Evolutionary conservation across 352 stramenopile species (phyloP).

Genomic region (Phytophthora melonis): DNA sequence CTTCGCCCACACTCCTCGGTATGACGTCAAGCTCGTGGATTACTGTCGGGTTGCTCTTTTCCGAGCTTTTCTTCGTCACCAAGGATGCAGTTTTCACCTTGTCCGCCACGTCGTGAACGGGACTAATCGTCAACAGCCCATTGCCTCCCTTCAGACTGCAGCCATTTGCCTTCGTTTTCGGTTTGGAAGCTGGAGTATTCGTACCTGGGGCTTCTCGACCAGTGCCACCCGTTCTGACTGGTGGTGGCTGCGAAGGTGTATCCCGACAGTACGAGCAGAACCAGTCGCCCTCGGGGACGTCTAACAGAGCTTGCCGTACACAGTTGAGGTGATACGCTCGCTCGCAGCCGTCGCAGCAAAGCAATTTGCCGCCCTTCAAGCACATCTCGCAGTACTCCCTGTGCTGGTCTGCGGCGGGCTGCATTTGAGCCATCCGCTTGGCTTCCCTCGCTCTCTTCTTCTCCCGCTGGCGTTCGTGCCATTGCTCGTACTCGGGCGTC

Average conservation of each 20-base stretch:
- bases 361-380: constrained; percentile 69
- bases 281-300: constrained; percentile 77
- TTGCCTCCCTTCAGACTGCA: constrained; percentile 15
- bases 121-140: constrained; percentile 6
- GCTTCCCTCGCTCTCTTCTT: constrained; percentile 65
- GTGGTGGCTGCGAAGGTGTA: not conserved
- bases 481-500: constrained; percentile 56
- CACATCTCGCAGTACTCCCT: constrained; percentile 79
- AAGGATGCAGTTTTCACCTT: constrained; percentile 6
- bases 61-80: constrained; percentile 2
- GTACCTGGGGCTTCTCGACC: constrained; percentile 2
- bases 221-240: constrained; percentile 8
- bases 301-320: constrained; percentile 70
- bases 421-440: constrained; percentile 39
- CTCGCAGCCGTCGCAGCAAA: constrained; percentile 82
- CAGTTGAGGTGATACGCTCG: constrained; percentile 82
- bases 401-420: constrained; percentile 59
- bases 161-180: constrained; percentile 24
- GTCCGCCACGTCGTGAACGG: constrained; percentile 4
- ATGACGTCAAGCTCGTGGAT: not conserved
- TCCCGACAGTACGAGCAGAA: constrained; percentile 64
- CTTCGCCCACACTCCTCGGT: constrained; percentile 1
- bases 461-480: constrained; percentile 55
- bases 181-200: constrained; percentile 6
- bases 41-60: not conserved